Conservation (phyloP, 2,329 filamentous ascomycete species). For the Venturia nashicola region DNA sequence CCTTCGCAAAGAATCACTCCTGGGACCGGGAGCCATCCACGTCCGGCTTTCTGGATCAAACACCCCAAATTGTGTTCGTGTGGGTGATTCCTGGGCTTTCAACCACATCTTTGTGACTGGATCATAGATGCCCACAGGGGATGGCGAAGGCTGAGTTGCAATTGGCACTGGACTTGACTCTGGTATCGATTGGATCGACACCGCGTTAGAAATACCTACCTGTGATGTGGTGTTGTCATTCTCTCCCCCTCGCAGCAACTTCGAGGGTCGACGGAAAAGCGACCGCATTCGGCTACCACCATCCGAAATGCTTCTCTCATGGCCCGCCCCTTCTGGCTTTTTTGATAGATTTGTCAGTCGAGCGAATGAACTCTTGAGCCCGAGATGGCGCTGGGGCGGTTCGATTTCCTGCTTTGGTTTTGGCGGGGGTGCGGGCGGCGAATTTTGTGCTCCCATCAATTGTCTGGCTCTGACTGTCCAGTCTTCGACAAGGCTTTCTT, state of each 20-base stretch:
- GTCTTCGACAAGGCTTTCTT: not conserved
- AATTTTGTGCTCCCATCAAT: not conserved
- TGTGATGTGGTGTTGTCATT: not conserved
- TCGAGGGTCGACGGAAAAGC: not conserved
- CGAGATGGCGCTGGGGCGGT: not conserved
- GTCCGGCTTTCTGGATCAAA: not conserved
- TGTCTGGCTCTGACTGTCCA: not conserved
- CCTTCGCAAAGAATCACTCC: not conserved
- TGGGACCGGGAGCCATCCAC: not conserved
- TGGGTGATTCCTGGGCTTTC: not conserved
- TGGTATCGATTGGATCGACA: not conserved
- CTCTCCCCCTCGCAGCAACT: not conserved
- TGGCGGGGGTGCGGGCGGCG: not conserved
- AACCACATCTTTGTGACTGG: conserved; percentile 1
- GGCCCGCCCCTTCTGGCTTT: not conserved
- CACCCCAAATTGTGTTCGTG: not conserved
- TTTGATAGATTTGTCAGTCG: not conserved
- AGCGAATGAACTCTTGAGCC: not conserved
- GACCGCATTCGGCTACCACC: not conserved
- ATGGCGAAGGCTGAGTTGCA: not conserved
- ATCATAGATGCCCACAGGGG: not conserved
- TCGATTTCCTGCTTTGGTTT: not conserved
- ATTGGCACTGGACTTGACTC: not conserved
- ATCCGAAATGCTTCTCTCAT: not conserved
- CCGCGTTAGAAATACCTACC: not conserved